Percentiles rank a stretch among this genome's conserved stretches.
These are phyloP conservation scores for Leucocoprinus birnbaumii DNA, from an alignment of 768 basidiomycete genomes.

Conservation along the genomic window DNA sequence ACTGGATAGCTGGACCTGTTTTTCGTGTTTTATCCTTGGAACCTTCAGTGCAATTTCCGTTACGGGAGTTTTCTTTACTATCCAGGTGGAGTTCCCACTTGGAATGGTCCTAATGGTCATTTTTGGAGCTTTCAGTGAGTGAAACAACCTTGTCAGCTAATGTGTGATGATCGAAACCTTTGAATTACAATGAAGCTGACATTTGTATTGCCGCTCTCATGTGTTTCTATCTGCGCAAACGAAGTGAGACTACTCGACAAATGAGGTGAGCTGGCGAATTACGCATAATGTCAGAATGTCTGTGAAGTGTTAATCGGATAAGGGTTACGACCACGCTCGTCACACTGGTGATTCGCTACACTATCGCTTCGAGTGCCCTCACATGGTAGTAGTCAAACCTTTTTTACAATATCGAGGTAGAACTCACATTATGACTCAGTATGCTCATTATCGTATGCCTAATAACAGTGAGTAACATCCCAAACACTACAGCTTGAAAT, in stretches of 20 bases:
- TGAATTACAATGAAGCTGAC: slow-evolving; percentile 11
- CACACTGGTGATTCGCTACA: slow-evolving; percentile 12
- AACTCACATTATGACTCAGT: neutral
- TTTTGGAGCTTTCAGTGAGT: neutral
- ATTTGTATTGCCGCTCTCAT: slow-evolving; percentile 13
- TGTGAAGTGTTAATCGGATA: neutral
- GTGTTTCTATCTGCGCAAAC: slow-evolving; percentile 13
- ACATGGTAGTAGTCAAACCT: slow-evolving; percentile 9
- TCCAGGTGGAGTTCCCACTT: neutral
- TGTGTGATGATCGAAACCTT: too few species aligned
- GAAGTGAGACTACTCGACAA: neutral
- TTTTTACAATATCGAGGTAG: too few species aligned
- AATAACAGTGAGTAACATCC: slow-evolving; percentile 6
- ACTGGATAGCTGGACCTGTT: slow-evolving; percentile 1
- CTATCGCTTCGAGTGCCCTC: slow-evolving; percentile 11
- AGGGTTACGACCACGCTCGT: slow-evolving; percentile 11
- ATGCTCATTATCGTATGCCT: slow-evolving; percentile 12
- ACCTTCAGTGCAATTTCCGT: slow-evolving; percentile 5
- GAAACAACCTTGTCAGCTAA: neutral
- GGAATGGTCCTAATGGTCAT: neutral
- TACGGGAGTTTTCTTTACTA: neutral
- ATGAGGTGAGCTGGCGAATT: neutral
- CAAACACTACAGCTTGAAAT: neutral
- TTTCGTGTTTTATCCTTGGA: slow-evolving; percentile 3
- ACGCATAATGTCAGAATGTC: neutral